Evolutionary conservation across 169 alveolate species (phyloP), one percentile per base, ranked within the genome.

Genomic region (Eimeria necatrix): DNA sequence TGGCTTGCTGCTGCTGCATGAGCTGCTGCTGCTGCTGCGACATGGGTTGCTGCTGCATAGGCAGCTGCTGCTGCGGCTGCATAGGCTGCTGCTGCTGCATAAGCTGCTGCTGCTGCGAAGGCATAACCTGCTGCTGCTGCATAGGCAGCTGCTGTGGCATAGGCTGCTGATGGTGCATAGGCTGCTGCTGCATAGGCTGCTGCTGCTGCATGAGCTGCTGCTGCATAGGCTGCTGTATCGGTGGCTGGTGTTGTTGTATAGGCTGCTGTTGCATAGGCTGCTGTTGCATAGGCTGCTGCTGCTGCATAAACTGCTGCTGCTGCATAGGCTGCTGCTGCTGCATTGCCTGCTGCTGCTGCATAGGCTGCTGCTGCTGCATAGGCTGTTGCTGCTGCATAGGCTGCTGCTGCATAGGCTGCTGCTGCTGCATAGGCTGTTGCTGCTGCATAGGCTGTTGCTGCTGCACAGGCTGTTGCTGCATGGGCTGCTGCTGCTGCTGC

Each of bases 1-100:
- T 68, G 4, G 49, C 20, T 26, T 48, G 83, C 85, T 56, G 81
- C 49, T 86, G 59, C 85, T 48, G 85, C 24, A 6, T 22, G 78
- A 26, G 60, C 85, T 88, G 94, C 68, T 88, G 68, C 83, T 48
- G 89, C 68, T 51, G 71, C 24, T 6, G 64, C 41, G 32, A 18
- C 18, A 12, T 10, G 10, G 8, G 60, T 22, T 52, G 89, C 60
- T 48, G 56, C 16, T 9, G 20, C 59, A 46, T 6, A 22, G 6
- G 61, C 59, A 6, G 73, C 78, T 53, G 91, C 59, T 48, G 78
- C n/a, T n/a, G n/a, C n/a, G n/a, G n/a, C n/a, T n/a, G n/a, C n/a
- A n/a, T n/a, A n/a, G n/a, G n/a, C n/a, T n/a, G n/a, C n/a, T n/a
- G n/a, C n/a, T n/a, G n/a, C n/a, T n/a, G n/a, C n/a, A n/a, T n/a